Conservation (phyloP, 805 yeast genomes). For the Nakazawaea ambrosiae region DNA sequence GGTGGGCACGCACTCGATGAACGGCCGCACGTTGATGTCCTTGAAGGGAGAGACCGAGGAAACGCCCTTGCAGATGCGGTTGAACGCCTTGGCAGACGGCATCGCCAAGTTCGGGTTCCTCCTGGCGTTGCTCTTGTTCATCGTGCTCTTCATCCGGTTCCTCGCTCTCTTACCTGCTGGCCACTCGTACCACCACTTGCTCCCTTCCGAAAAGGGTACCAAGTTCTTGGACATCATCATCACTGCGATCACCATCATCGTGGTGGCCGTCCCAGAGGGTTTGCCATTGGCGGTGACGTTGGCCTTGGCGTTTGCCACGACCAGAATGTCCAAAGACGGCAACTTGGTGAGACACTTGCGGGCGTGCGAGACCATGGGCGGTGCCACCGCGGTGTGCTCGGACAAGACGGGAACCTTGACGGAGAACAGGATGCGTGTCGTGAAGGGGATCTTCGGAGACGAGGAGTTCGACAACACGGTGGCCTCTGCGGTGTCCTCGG, state of each 20-base stretch:
- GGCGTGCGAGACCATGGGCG: conserved; percentile 98
- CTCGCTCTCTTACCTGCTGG: conserved; percentile 52
- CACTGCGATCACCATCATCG: conserved; percentile 86
- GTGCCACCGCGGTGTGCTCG: conserved; percentile 94
- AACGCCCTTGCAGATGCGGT: conserved; percentile 84
- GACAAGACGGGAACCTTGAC: conserved; percentile 98
- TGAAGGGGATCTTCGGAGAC: conserved; percentile 62
- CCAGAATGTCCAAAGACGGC: conserved; percentile 95
- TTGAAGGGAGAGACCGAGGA: conserved; percentile 68
- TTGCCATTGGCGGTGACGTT: conserved; percentile 95
- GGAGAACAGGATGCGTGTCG: conserved; percentile 89
- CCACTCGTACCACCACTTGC: conserved; percentile 34
- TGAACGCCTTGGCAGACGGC: conserved; percentile 80
- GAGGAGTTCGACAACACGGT: conserved; percentile 45
- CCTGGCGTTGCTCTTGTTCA: conserved; percentile 76
- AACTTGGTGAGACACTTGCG: conserved; percentile 89
- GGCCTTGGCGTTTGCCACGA: conserved; percentile 96
- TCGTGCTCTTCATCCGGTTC: conserved; percentile 73
- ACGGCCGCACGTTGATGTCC: conserved; percentile 87
- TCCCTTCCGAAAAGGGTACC: conserved; percentile 74
- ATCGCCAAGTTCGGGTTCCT: conserved; percentile 91
- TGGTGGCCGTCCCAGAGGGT: conserved; percentile 99
- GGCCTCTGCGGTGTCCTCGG: conserved; percentile 10
- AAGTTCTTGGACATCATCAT: conserved; percentile 79
- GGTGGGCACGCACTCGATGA: conserved; percentile 82